Evolutionary conservation across 768 basidiomycete species (phyloP), one percentile per base, ranked within the genome.

Genomic region (Boletus patriciae): DNA sequence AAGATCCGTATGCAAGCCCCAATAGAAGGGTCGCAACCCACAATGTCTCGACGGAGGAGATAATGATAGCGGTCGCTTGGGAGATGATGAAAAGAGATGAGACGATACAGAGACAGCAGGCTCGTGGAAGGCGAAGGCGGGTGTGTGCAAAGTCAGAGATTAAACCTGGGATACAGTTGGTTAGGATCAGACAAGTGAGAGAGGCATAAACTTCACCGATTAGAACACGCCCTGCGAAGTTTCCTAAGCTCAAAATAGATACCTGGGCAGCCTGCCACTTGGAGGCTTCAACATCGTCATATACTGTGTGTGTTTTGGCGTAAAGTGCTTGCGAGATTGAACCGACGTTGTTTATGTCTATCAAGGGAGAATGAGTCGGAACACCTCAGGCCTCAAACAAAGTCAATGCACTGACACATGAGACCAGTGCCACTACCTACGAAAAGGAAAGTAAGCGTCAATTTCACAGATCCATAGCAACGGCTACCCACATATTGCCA

Each of bases 261-360:
- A 97, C 94, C 65, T 97, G 93, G 4, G 83, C 77, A 0, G 90
- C 85, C 74, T 97, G 94, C 83, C 86, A 88, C 51, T 81, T 79
- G 1, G 86, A 78, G 0, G 90, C 85, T 59, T 82, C 80, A 0
- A 80, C 67, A n/a, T 83, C 82, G 62, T 92, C 84, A 65, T 89
- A 93, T 3, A 76, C 65, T 0, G 80, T 72, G 45, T 85, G 79
- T 8, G 80, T 80, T 53, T 85, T 77, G 3, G 84, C 81, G 60
- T 84, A 87, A 29, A 89, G 74, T 0, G 78, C 86, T 64, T 89
- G 83, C 0, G 91, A 79, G 57, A 91, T 87, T 2, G 86, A 82
- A 15, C 92, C 90, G n/a, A 87, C 90, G 60, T 94, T 93, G 69
- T 92, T 93, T 72, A 94, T 93, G 65, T 86, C 87, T 88, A 53